Evolutionary conservation across 495 filamentous ascomycete genomes (phyloP).

Genomic region (Neurospora sp.): DNA sequence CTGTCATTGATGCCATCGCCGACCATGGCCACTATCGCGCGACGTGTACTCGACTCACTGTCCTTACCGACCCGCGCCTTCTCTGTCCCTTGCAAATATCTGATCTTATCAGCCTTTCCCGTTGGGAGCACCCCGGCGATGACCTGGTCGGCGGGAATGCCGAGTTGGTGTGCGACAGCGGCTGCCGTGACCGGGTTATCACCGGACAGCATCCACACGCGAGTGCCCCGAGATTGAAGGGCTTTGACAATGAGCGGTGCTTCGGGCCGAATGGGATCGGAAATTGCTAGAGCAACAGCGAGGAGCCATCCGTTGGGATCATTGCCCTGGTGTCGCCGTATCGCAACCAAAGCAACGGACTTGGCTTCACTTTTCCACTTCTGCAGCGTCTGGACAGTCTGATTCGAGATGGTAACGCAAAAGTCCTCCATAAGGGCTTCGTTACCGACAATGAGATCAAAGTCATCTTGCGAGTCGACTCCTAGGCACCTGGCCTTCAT

Average conservation of each 20-base stretch:
- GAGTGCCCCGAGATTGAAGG: conserved; percentile 55
- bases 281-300: conserved; percentile 44
- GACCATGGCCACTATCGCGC: conserved; percentile 42
- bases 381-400: conserved; percentile 38
- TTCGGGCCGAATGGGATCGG: conserved; percentile 74
- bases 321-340: conserved; percentile 13
- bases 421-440: conserved; percentile 57
- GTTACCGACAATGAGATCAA: conserved; percentile 74
- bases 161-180: conserved; percentile 65
- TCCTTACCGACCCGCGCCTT: conserved; percentile 21
- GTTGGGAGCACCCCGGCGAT: conserved; percentile 81
- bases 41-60: conserved; percentile 19
- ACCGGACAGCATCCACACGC: conserved; percentile 88
- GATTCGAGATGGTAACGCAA: conserved; percentile 19
- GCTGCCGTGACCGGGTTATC: conserved; percentile 67
- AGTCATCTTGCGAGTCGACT: conserved; percentile 22
- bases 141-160: conserved; percentile 64
- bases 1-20: conserved; percentile 89
- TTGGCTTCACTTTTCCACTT: conserved; percentile 63
- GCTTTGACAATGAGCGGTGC: conserved; percentile 53
- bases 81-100: conserved; percentile 57
- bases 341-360: conserved; percentile 60
- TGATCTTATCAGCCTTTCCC: conserved; percentile 78
- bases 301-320: conserved; percentile 25
- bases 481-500: conserved; percentile 58